Conservation (phyloP, 306 rosid genomes). For the Dalbergia cultrata region DNA sequence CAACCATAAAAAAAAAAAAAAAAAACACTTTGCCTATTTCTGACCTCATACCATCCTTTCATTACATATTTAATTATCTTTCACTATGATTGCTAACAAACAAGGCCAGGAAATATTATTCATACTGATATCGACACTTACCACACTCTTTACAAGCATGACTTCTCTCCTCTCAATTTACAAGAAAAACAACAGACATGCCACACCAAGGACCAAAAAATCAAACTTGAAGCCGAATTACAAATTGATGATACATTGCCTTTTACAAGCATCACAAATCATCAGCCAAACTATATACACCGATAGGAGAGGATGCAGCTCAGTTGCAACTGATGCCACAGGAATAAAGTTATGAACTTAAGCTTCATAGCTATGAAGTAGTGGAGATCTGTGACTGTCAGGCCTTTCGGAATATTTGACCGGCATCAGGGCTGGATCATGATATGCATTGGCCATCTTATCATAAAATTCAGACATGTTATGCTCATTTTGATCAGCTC, state of each 20-base stretch:
- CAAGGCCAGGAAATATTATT: not conserved
- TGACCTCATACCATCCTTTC: not conserved
- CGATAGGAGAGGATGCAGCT: slow-evolving; percentile 6
- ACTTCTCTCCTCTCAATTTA: slow-evolving; percentile 21
- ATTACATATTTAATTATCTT: not conserved
- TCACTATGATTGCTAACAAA: slow-evolving; percentile 6
- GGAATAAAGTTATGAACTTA: slow-evolving; percentile 32
- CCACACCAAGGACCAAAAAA: slow-evolving; percentile 34
- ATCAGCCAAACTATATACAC: not conserved
- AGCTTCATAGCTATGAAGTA: slow-evolving; percentile 57
- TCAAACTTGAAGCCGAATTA: slow-evolving; percentile 4
- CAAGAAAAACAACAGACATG: slow-evolving; percentile 12
- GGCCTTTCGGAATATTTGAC: slow-evolving; percentile 48
- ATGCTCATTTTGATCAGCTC: slow-evolving; percentile 63
- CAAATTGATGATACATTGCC: slow-evolving; percentile 15
- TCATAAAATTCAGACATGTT: slow-evolving; percentile 63
- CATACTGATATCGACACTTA: not conserved
- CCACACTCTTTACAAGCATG: slow-evolving; percentile 12
- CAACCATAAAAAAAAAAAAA: not conserved
- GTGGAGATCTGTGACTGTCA: slow-evolving; percentile 61
- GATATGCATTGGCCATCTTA: slow-evolving; percentile 62
- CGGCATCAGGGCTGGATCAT: slow-evolving; percentile 71
- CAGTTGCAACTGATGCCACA: slow-evolving; percentile 11
- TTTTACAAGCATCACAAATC: slow-evolving; percentile 4
- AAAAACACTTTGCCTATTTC: not conserved